Evolutionary conservation across 805 yeast genomes (phyloP).

Genomic region (Wickerhamomyces canadensis): DNA sequence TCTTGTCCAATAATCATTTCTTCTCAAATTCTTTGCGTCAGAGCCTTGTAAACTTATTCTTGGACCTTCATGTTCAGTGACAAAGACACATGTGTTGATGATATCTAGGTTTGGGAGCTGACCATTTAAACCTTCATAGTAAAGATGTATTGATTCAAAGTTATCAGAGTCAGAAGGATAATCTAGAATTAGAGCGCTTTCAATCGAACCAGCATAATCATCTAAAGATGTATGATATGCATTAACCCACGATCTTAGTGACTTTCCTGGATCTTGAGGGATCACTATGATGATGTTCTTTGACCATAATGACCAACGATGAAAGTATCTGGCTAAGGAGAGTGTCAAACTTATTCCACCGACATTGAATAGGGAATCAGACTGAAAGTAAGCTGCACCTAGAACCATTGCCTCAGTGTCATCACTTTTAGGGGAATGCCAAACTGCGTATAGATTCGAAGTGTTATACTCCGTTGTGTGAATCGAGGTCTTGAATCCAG

Average conservation of each 20-base stretch:
- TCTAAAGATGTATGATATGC: slow-evolving; percentile 86
- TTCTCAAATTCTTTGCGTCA: slow-evolving; percentile 38
- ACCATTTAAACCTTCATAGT: slow-evolving; percentile 88
- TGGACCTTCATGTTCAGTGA: slow-evolving; percentile 73
- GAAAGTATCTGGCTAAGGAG: slow-evolving; percentile 73
- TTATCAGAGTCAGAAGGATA: slow-evolving; percentile 61
- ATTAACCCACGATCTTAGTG: slow-evolving; percentile 84
- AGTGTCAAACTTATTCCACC: slow-evolving; percentile 77
- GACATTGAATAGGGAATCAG: slow-evolving; percentile 58
- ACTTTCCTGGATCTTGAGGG: slow-evolving; percentile 62
- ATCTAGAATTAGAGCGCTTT: slow-evolving; percentile 83
- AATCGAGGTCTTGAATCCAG: slow-evolving; percentile 63
- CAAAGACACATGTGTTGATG: slow-evolving; percentile 71
- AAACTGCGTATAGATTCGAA: slow-evolving; percentile 64
- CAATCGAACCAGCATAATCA: slow-evolving; percentile 88
- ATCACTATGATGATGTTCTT: slow-evolving; percentile 86
- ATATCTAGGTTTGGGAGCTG: slow-evolving; percentile 92
- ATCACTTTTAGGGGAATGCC: slow-evolving; percentile 93
- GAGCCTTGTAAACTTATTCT: slow-evolving; percentile 61
- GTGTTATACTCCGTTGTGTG: slow-evolving; percentile 36
- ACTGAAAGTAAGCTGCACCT: slow-evolving; percentile 80
- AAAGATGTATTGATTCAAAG: slow-evolving; percentile 67
- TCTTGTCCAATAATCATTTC: slow-evolving; percentile 48
- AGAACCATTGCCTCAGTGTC: slow-evolving; percentile 93
- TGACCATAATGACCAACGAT: slow-evolving; percentile 90